phyloP scores from a whole-genome alignment of 164 flowering plant genomes.

The Aristolochia fimbriata region DNA sequence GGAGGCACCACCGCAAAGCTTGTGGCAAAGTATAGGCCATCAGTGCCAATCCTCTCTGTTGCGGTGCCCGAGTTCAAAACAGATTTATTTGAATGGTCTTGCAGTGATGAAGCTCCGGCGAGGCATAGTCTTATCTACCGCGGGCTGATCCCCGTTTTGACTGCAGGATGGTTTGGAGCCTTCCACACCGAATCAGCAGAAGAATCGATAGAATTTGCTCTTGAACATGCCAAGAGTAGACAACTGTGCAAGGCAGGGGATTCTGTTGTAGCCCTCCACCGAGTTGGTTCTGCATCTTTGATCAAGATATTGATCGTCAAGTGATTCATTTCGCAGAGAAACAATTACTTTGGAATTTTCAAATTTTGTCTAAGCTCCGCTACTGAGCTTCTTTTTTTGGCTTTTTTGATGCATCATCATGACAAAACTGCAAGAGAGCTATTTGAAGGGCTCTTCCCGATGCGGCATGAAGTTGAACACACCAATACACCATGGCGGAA shows the following conservation, averaged over 20 bases:
- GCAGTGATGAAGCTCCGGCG: slow-evolving; percentile 84
- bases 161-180: slow-evolving; percentile 68
- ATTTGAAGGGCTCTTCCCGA: too few species aligned
- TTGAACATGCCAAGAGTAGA: slow-evolving; percentile 41
- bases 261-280: slow-evolving; percentile 74
- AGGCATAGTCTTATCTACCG: slow-evolving; percentile 77
- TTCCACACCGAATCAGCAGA: slow-evolving; percentile 69
- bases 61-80: slow-evolving; percentile 78
- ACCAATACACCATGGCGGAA: too few species aligned
- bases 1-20: slow-evolving; percentile 85
- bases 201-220: slow-evolving; percentile 57
- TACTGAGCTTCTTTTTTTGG: too few species aligned
- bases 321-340: slow-evolving; percentile 11
- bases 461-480: too few species aligned
- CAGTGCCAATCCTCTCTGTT: slow-evolving; percentile 71
- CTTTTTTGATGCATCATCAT: too few species aligned
- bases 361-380: too few species aligned
- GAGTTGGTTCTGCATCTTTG: slow-evolving; percentile 58
- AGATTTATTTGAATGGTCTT: slow-evolving; percentile 68
- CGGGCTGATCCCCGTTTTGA: slow-evolving; percentile 62
- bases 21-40: slow-evolving; percentile 84
- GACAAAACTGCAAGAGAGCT: too few species aligned
- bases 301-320: slow-evolving; percentile 66
- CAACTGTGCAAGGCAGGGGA: slow-evolving; percentile 72
- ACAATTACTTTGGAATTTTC: too few species aligned